phyloP scores from a whole-genome alignment of 2,329 filamentous ascomycete species.

The Apiospora hydei region DNA sequence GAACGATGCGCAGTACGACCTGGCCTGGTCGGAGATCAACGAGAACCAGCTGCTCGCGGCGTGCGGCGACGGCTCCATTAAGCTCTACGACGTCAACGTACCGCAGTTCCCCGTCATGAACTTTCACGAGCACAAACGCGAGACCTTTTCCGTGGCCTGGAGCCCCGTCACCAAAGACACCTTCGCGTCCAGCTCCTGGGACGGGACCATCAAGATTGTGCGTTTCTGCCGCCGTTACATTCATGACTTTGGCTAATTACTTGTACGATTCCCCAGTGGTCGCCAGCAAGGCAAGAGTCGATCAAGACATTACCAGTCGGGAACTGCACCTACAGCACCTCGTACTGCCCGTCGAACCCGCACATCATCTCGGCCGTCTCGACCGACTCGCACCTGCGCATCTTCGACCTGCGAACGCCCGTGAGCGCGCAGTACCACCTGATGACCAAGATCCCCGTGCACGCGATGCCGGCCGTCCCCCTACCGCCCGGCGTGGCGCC shows the following conservation, averaged over 20 bases:
- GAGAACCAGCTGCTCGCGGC: constrained; percentile 92
- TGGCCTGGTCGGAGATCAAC: constrained; percentile 94
- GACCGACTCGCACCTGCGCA: constrained; percentile 85
- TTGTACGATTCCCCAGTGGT: constrained; percentile 66
- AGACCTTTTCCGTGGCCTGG: constrained; percentile 93
- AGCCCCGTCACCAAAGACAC: constrained; percentile 89
- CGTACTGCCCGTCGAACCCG: constrained; percentile 88
- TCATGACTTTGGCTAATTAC: constrained; percentile 1
- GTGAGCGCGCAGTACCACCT: constrained; percentile 88
- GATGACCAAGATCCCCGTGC: constrained; percentile 81
- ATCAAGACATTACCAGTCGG: constrained; percentile 89
- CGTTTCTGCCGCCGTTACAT: constrained; percentile 33
- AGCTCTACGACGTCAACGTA: constrained; percentile 87
- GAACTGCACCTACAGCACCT: constrained; percentile 91
- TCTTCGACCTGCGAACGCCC: constrained; percentile 92
- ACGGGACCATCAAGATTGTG: constrained; percentile 91
- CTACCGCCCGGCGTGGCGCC: constrained; percentile 40
- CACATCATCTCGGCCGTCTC: constrained; percentile 86
- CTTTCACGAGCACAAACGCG: constrained; percentile 92
- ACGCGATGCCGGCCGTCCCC: constrained; percentile 66
- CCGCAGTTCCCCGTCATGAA: constrained; percentile 85
- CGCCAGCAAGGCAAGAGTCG: constrained; percentile 76
- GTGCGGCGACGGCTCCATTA: constrained; percentile 91
- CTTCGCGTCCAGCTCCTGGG: constrained; percentile 93
- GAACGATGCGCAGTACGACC: constrained; percentile 94